These are phyloP conservation scores for Daphne laureola DNA, from an alignment of 441 rosid genomes.

Conservation along the genomic window DNA sequence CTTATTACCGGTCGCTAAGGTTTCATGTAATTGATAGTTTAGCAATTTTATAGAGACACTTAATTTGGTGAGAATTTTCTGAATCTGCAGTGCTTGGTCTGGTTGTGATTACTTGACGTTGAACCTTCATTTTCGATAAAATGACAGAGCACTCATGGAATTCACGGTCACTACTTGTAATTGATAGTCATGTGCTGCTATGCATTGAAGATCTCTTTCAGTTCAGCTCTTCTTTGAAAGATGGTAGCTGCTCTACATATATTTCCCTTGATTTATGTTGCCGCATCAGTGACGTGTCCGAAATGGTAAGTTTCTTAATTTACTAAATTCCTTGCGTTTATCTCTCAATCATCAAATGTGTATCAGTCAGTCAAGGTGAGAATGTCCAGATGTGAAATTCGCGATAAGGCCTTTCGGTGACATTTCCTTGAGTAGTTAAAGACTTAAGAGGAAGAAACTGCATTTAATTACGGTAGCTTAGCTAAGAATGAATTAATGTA, in stretches of 20 bases:
- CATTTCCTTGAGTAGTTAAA: too few relatives aligned
- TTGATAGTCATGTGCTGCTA: constrained; percentile 47
- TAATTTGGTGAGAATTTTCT: too few relatives aligned
- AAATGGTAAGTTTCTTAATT: constrained; percentile 56
- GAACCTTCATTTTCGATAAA: constrained; percentile 11
- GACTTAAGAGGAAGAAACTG: too few relatives aligned
- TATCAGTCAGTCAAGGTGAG: too few relatives aligned
- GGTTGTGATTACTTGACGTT: constrained; percentile 1
- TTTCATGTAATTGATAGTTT: too few relatives aligned
- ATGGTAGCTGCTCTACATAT: constrained; percentile 45
- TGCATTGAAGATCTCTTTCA: constrained; percentile 68
- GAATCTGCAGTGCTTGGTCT: neutral
- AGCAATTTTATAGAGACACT: too few relatives aligned
- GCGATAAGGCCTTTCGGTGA: too few relatives aligned
- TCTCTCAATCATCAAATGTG: too few relatives aligned
- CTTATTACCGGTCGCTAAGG: too few relatives aligned
- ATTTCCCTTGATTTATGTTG: constrained; percentile 56
- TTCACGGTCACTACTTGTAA: constrained; percentile 65
- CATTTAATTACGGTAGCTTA: too few relatives aligned
- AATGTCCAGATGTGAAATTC: too few relatives aligned
- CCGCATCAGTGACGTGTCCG: constrained; percentile 42
- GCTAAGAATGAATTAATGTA: too few relatives aligned
- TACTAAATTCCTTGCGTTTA: neutral
- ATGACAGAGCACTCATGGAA: constrained; percentile 62
- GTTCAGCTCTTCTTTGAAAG: constrained; percentile 39